Base-by-base conservation (phyloP, 2,329 filamentous ascomycete species). In the Venturia effusa region DNA sequence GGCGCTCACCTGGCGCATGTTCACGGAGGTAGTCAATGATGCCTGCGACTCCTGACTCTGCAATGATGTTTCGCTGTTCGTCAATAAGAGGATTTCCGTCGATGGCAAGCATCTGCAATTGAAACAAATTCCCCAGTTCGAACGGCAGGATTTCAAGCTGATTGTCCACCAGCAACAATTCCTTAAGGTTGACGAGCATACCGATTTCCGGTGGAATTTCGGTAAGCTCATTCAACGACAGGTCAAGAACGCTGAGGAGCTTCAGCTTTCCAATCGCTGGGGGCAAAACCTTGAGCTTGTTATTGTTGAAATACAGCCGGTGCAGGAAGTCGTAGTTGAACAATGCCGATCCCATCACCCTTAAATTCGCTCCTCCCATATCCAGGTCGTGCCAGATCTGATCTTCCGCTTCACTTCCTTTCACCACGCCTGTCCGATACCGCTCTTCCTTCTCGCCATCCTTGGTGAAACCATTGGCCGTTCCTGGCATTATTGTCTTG, bases 381-480 rank as follows among this genome's bases (percentile, higher is more conserved):
- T 99, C 94, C 69, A 99, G 81, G 68, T 92, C 92, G 74, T 90
- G 85, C 94, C 94, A 97, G 71, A 92, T 88, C 74, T 96, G 89
- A 67, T 73, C 78, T 69, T 77, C 74, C 15, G 64, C 70, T 57
- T 74, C 71, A n/a, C 72, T 72, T 32, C 71, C 72, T 51, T 74
- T 69, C 70, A 86, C 85, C 67, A 83, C 81, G 70, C 84, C 83
- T 66, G 89, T 84, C 64, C 89, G 80, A 70, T 88, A 88, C 69
- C 87, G 79, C 68, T 83, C 82, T 68, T 86, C 82, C 66, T 80
- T 78, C 32, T 82, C 74, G 71, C 79, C 69, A 71, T 81, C 73
- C 71, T 77, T 75, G 74, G 79, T 68, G 71, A 75, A 69, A 73
- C 80, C 74, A 70, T 83, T 79, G 69, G 79, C 76, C 67, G 77